These are phyloP conservation scores for Pinus tabuliformis DNA, from an alignment of 75 land plant genomes.

Conservation along the genomic window DNA sequence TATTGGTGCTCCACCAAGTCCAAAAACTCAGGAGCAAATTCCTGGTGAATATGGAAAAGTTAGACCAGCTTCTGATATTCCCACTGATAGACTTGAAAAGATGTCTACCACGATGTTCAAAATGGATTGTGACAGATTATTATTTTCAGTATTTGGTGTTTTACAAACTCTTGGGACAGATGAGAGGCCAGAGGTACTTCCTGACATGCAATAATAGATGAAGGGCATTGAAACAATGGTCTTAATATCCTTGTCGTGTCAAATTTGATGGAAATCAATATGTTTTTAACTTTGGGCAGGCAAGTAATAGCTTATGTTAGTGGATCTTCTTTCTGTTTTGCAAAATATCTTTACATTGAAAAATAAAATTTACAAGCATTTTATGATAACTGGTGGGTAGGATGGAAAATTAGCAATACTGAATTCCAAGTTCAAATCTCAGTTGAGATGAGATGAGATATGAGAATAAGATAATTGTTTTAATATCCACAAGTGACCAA, in stretches of 20 bases:
- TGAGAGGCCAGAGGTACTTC: conserved; percentile 95
- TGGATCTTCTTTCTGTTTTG: not conserved
- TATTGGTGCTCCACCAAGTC: conserved; percentile 4
- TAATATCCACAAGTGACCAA: too few species aligned
- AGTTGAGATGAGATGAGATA: not conserved
- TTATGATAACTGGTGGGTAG: not conserved
- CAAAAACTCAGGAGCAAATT: conserved; percentile 9
- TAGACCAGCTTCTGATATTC: conserved; percentile 7
- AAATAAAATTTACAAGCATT: not conserved
- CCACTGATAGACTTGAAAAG: conserved; percentile 13
- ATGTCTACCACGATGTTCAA: conserved; percentile 13
- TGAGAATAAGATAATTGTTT: too few species aligned
- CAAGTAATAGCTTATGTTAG: not conserved
- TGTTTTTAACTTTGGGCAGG: not conserved
- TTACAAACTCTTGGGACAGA: conserved; percentile 86
- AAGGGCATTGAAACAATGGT: not conserved
- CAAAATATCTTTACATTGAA: not conserved
- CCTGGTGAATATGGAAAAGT: conserved; percentile 13
- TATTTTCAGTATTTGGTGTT: conserved; percentile 81
- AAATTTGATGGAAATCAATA: not conserved
- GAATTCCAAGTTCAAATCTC: not conserved
- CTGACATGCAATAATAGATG: not conserved
- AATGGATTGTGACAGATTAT: conserved; percentile 59
- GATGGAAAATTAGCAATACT: not conserved
- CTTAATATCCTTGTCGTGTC: not conserved